A percentile compares a stretch with the other conserved stretches of the same genome.
phyloP scores from a whole-genome alignment of 306 rosid genomes.

The Oxytropis ochrocephala region DNA sequence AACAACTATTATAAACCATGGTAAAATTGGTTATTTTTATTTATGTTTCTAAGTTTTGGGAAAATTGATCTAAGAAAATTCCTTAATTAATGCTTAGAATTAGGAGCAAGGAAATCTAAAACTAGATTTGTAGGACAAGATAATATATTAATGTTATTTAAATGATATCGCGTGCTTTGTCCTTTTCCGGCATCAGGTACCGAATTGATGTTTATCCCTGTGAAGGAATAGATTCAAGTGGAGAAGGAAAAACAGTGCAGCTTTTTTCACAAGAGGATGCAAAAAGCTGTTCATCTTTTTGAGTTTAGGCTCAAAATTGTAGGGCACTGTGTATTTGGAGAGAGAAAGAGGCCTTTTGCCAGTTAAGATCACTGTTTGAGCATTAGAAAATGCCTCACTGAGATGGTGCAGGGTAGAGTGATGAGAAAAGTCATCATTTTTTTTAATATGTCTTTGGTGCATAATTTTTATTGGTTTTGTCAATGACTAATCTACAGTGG shows the following conservation, averaged over 20 bases:
- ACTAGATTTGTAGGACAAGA: not conserved
- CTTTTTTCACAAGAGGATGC: slow-evolving; percentile 38
- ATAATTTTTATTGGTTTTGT: no score
- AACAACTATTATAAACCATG: no score
- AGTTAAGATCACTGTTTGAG: slow-evolving; percentile 26
- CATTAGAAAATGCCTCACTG: slow-evolving; percentile 23
- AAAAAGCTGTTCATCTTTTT: slow-evolving; percentile 43
- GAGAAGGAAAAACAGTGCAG: slow-evolving; percentile 30
- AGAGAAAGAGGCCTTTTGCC: not conserved
- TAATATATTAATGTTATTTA: not conserved
- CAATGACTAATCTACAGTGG: no score
- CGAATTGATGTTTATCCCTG: slow-evolving; percentile 28
- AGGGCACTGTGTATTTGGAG: slow-evolving; percentile 25
- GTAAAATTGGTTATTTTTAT: no score
- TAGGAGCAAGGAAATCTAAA: not conserved
- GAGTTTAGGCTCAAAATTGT: slow-evolving; percentile 43
- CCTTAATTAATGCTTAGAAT: not conserved
- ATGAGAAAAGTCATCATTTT: slow-evolving; percentile 24
- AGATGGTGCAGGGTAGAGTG: slow-evolving; percentile 1
- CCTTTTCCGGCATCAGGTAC: slow-evolving; percentile 12
- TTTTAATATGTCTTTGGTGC: no score
- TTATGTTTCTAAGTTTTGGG: no score
- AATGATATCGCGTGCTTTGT: slow-evolving; percentile 4
- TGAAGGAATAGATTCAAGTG: slow-evolving; percentile 29
- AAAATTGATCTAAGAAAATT: not conserved